phyloP scores from a whole-genome alignment of 73 alveolate genomes.

The Tetrahymena elliotti region DNA sequence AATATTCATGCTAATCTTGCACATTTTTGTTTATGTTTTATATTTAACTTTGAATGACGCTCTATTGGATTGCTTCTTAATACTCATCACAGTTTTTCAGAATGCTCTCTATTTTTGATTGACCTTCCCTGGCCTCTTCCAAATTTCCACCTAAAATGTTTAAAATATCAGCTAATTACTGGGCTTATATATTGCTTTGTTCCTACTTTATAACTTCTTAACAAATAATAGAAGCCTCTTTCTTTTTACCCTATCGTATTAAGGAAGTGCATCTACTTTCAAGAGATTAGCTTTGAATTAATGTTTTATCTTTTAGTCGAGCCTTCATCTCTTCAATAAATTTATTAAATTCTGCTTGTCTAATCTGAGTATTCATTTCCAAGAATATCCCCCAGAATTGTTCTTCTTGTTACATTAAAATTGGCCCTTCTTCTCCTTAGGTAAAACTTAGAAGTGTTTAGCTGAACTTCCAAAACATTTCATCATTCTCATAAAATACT shows the following conservation, averaged over 20 bases:
- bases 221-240: neutral
- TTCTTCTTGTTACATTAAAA: neutral
- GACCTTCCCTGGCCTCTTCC: neutral
- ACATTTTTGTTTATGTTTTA: too few species aligned
- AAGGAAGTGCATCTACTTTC: neutral
- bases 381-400: neutral
- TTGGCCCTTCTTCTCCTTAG: neutral
- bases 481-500: neutral
- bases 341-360: neutral
- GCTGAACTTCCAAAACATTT: neutral
- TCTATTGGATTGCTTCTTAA: neutral
- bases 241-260: too few species aligned
- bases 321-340: neutral
- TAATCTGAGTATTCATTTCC: neutral
- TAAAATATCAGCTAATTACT: neutral
- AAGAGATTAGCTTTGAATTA: neutral
- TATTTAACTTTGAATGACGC: neutral
- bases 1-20: neutral
- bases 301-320: neutral
- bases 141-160: too few species aligned
- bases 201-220: neutral
- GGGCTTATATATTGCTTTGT: neutral
- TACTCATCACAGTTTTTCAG: neutral
- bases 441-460: neutral
- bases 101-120: too few species aligned